Evolutionary conservation across 1,284 basidiomycete genomes (phyloP).

Genomic region (Boletellus deceptivus): DNA sequence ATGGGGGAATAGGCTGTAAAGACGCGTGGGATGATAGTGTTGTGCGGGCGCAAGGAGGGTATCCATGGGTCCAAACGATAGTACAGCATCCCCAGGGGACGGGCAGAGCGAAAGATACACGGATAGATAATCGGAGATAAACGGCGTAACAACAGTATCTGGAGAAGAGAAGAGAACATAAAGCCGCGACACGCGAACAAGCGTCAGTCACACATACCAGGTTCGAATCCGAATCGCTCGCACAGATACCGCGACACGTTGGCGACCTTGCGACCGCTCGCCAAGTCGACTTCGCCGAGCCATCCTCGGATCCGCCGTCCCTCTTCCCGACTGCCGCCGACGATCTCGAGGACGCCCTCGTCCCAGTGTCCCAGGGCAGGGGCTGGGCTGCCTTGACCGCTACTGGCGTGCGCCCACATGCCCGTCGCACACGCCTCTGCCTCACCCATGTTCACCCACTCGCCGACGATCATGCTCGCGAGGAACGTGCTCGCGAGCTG

Average conservation of each 20-base stretch:
- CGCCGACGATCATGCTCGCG: constrained; percentile 66
- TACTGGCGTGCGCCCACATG: constrained; percentile 59
- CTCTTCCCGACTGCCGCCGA: constrained; percentile 71
- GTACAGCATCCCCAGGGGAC: constrained; percentile 63
- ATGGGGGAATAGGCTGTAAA: constrained; percentile 71
- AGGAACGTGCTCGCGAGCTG: constrained; percentile 74
- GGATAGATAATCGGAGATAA: constrained; percentile 72
- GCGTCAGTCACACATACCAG: constrained; percentile 42
- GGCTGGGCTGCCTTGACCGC: constrained; percentile 18
- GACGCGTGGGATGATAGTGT: constrained; percentile 65
- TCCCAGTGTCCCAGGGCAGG: constrained; percentile 65
- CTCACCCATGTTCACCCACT: constrained; percentile 69
- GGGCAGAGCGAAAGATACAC: constrained; percentile 74
- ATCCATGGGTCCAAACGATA: constrained; percentile 79
- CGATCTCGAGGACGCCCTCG: constrained; percentile 69
- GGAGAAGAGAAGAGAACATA: background rate
- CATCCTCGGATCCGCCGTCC: constrained; percentile 65
- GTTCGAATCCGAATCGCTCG: constrained; percentile 76
- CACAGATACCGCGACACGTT: constrained; percentile 71
- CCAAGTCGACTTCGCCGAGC: constrained; percentile 71
- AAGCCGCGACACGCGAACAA: background rate
- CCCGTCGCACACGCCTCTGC: constrained; percentile 75
- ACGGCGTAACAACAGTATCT: constrained; percentile 74
- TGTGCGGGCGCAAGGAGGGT: constrained; percentile 67
- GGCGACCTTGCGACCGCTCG: constrained; percentile 60